Conservation (phyloP, 257 asterid genomes). For the Nicotiana noctiflora region DNA sequence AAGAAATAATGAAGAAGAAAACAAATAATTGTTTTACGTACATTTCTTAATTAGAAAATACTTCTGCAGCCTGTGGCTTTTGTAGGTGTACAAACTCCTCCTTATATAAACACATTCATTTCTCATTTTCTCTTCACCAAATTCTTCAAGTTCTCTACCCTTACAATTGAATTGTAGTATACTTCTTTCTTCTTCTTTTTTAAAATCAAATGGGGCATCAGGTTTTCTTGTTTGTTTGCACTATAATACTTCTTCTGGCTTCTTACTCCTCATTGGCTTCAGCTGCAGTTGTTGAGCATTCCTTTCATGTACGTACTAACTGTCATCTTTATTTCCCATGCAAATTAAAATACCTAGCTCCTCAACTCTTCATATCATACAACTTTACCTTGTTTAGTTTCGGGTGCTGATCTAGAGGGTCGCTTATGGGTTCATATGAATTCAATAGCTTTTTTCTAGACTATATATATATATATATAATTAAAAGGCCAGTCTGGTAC, state of each 20-base stretch:
- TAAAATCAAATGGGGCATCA: background rate
- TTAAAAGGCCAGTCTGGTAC: too few species aligned
- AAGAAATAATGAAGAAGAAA: background rate
- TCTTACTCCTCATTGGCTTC: background rate
- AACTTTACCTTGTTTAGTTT: background rate
- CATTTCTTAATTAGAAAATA: background rate
- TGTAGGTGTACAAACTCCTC: background rate
- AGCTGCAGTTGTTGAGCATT: conserved; percentile 11
- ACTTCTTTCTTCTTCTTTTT: background rate
- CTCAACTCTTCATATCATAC: background rate
- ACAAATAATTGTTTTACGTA: background rate
- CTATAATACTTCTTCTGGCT: background rate
- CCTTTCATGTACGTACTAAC: background rate
- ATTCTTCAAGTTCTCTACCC: background rate
- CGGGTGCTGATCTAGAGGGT: too few species aligned
- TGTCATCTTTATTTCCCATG: background rate
- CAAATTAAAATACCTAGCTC: background rate
- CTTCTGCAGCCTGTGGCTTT: background rate
- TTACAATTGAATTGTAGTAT: background rate
- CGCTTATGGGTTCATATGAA: too few species aligned
- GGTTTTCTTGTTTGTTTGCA: background rate
- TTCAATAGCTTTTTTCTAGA: too few species aligned
- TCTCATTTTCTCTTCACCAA: background rate
- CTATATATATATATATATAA: too few species aligned
- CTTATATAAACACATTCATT: conserved; percentile 5